These are phyloP conservation scores for Russula vinacea DNA, from an alignment of 768 basidiomycete species.

Conservation along the genomic window DNA sequence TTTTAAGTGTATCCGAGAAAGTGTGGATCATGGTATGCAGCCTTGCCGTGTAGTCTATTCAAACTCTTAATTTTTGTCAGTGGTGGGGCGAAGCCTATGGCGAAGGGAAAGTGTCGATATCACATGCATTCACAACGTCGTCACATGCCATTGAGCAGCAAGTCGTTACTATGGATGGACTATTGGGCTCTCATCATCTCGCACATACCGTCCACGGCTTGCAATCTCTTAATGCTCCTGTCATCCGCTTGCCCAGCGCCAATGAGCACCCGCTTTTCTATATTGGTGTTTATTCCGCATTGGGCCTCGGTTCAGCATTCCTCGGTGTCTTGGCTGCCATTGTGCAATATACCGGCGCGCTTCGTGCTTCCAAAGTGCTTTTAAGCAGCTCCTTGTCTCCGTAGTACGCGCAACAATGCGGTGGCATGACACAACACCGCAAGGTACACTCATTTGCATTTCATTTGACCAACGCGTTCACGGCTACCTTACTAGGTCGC, in stretches of 20 bases:
- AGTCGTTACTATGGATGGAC: slow-evolving; percentile 29
- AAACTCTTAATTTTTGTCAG: slow-evolving; percentile 3
- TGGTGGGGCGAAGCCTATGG: slow-evolving; percentile 65
- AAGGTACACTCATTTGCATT: slow-evolving; percentile 45
- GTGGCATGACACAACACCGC: slow-evolving; percentile 80
- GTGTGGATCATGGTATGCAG: slow-evolving; percentile 66
- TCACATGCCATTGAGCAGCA: slow-evolving; percentile 34
- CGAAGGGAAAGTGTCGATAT: slow-evolving; percentile 15
- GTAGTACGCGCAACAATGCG: slow-evolving; percentile 83
- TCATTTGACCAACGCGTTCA: slow-evolving; percentile 9
- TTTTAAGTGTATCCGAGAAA: slow-evolving; percentile 58
- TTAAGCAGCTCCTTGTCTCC: slow-evolving; percentile 55
- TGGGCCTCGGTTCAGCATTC: slow-evolving; percentile 51
- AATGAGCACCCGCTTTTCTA: slow-evolving; percentile 67
- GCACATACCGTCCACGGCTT: slow-evolving; percentile 24
- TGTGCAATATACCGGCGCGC: slow-evolving; percentile 60
- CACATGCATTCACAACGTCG: slow-evolving; percentile 29
- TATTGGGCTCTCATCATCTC: slow-evolving; percentile 32
- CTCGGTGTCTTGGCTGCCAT: slow-evolving; percentile 46
- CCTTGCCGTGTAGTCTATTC: neutral
- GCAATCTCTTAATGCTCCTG: slow-evolving; percentile 5
- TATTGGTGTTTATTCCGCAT: slow-evolving; percentile 60
- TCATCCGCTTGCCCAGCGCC: slow-evolving; percentile 44
- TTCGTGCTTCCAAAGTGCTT: slow-evolving; percentile 39
- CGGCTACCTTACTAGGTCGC: slow-evolving; percentile 47